Base-by-base conservation (phyloP, 2,329 filamentous ascomycete genomes). In the Penicillium olsonii region DNA sequence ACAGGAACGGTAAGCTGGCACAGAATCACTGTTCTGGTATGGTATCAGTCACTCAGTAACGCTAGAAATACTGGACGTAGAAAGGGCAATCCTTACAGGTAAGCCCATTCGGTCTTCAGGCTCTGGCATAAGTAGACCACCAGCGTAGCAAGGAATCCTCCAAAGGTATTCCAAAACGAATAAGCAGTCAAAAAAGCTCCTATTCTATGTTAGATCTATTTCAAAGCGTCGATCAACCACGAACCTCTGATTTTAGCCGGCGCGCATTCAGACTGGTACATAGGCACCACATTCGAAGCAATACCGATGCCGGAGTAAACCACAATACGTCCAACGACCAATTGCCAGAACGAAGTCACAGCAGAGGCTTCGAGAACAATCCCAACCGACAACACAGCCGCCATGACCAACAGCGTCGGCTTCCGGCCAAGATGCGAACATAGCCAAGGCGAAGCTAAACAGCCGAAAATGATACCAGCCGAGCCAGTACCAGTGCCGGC, bases 281-380 rank as follows among this genome's bases (percentile, higher is more conserved):
- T 48, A 7, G 41, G 46, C 10, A 52, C 45, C 22, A 48, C 45
- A 42, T 52, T 52, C 6, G 41, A 48, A 27, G 41, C 50, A 15
- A 52, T 24, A n/a, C 50, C 50, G 24, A 54, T 52, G 24, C 45
- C 45, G 18, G 59, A 45, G 31, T 50, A 54, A 44, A 62, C 62
- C 24, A 65, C 42, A 22, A 60, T 57, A 4, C 62, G 52, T 18
- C 63, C 61, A 4, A 60, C 57, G 14, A 65, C 53, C 9, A 65
- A 47, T 17, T 57, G 55, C 56, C 62, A 64, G 35, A 62, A 64
- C 19, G 53, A 55, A 2, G 45, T 31, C 3, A 48, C 19, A 11
- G 46, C 29, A 4, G 58, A 46, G 2, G 48, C 43, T 34, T 57
- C 49, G 6, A 59, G 47, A 12, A 59, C 41, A 19, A 57, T 52